These are phyloP conservation scores for Hypoxylon cercidicola DNA, from an alignment of 495 filamentous ascomycete genomes.

Conservation along the genomic window DNA sequence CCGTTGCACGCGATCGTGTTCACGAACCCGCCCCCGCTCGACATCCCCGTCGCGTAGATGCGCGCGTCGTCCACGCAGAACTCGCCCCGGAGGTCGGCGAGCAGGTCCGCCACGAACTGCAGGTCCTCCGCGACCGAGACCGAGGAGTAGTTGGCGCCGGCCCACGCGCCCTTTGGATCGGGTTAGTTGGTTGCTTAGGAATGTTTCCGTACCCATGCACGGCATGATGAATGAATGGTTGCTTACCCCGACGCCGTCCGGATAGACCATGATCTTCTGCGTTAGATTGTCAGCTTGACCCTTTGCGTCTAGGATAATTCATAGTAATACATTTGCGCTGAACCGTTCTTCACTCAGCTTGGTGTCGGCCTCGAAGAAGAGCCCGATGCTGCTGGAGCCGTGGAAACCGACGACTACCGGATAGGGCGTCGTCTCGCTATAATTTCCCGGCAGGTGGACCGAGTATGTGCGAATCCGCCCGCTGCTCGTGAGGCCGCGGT, in stretches of 20 bases:
- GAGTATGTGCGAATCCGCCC: conserved; percentile 42
- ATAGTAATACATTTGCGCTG: conserved; percentile 34
- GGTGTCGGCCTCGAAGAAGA: conserved; percentile 48
- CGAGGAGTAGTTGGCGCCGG: conserved; percentile 47
- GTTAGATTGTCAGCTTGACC: neutral
- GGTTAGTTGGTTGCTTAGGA: neutral
- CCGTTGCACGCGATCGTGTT: conserved; percentile 61
- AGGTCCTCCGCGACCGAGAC: conserved; percentile 55
- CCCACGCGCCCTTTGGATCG: conserved; percentile 42
- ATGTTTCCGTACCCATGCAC: neutral
- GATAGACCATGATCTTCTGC: conserved; percentile 50
- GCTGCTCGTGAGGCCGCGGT: conserved; percentile 40
- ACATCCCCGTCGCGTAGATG: conserved; percentile 66
- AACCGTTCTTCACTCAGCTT: conserved; percentile 40
- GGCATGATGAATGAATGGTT: neutral
- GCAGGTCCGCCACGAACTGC: conserved; percentile 59
- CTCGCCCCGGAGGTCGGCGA: conserved; percentile 52
- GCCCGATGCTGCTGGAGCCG: conserved; percentile 45
- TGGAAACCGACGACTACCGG: conserved; percentile 46
- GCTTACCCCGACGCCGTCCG: conserved; percentile 43
- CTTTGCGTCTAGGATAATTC: neutral
- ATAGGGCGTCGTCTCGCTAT: conserved; percentile 39
- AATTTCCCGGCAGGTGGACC: conserved; percentile 40
- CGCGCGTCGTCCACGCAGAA: conserved; percentile 63
- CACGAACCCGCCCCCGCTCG: conserved; percentile 66